Evolutionary conservation across 106 monocot genomes (phyloP), one percentile per base, ranked within the genome.

Genomic region (Alisma plantagoaquatica): DNA sequence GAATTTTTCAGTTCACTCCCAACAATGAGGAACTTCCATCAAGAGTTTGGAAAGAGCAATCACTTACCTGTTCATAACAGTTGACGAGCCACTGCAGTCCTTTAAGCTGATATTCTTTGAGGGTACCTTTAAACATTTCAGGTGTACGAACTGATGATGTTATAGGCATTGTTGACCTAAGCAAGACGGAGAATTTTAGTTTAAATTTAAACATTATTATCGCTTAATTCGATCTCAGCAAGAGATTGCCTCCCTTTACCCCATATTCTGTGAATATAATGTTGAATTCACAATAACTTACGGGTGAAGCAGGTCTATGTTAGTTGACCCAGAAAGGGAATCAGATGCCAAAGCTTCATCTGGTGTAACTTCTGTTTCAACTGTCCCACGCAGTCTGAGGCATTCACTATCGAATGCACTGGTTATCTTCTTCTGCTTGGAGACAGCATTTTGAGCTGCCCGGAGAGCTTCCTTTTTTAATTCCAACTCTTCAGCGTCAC

Each of bases 31-130:
- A 15, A 49, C 10, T 18, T 26, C 3, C 32, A 59, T 53, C 23
- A 54, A 18, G 21, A n/a, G 15, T n/a, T 0, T 19, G n/a, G 1
- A 27, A 14, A 46, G 23, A 51, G 15, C 4, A 20, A 46, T 57
- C 51, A 31, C 21, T 59, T 63, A 96, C 96, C 89, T 96, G 88
- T 55, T 96, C 96, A 57, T 96, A 96, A 64, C 96, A 96, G 62
- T 89, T 89, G 53, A 96, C 96, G 32, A 96, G 78, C 96, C 96
- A 96, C 52, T 96, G 96, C 65, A 96, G 70, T 12, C 96, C 96
- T 70, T 89, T 89, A 64, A 96, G 64, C 62, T 96, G 96, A 71
- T 96, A 96, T 46, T 84, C 96, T 74, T 96, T 96, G 30, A 96
- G 70, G 33, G 38, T 63, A 16, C 96, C 96, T 60, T 82, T 89